Percentiles rank a stretch among this genome's conserved stretches.
Conservation (phyloP, 2,329 filamentous ascomycete genomes). For the Clonostachys rhizophaga region DNA sequence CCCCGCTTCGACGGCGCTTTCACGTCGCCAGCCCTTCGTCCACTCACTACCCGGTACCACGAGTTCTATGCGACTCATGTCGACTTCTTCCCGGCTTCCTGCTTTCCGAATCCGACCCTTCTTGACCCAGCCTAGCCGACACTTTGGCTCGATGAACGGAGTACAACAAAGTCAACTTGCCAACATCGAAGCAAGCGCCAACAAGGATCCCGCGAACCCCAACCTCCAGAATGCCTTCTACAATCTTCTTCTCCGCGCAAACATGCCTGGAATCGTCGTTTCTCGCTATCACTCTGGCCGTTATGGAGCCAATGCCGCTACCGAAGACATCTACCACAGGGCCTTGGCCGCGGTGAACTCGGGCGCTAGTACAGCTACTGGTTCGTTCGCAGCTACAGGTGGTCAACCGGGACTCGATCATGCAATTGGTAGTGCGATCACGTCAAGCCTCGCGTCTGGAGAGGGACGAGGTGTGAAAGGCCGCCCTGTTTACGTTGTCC, state of each 20-base stretch:
- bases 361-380: slow-evolving; percentile 5
- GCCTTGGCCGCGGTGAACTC: slow-evolving; percentile 49
- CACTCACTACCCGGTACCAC: not conserved
- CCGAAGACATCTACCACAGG: slow-evolving; percentile 74
- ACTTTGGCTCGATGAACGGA: slow-evolving; percentile 38
- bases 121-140: slow-evolving; percentile 1
- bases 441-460: slow-evolving; percentile 54
- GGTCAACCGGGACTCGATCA: slow-evolving; percentile 3
- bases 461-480: slow-evolving; percentile 68
- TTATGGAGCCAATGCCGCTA: slow-evolving; percentile 74
- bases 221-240: slow-evolving; percentile 93
- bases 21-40: not conserved
- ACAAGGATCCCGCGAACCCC: slow-evolving; percentile 84
- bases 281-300: slow-evolving; percentile 84
- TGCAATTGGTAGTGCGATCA: slow-evolving; percentile 25
- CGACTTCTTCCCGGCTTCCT: not conserved
- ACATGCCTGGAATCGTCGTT: slow-evolving; percentile 89
- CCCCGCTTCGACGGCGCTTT: too few species aligned
- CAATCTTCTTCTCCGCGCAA: slow-evolving; percentile 81
- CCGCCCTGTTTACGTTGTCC: slow-evolving; percentile 89
- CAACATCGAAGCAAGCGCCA: slow-evolving; percentile 84
- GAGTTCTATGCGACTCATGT: not conserved
- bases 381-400: not conserved
- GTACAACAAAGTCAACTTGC: slow-evolving; percentile 66
- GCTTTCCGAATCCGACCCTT: not conserved